Percentiles rank a stretch among this genome's conserved stretches.
Conservation (phyloP, 441 rosid species). For the Gossypium trilobum region DNA sequence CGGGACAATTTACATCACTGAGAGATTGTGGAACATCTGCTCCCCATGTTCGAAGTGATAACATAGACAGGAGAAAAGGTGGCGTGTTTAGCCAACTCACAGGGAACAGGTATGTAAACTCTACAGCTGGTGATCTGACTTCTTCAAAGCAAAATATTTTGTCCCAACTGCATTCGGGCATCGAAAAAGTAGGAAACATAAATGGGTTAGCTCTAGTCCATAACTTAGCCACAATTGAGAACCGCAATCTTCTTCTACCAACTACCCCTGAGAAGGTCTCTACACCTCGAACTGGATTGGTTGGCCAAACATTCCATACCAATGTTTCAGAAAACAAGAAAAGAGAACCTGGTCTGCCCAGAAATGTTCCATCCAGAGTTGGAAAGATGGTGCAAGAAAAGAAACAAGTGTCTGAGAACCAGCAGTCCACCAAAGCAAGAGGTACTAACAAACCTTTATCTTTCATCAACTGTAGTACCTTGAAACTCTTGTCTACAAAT, state of each 20-base stretch:
- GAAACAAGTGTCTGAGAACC: conserved; percentile 18
- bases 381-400: conserved; percentile 28
- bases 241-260: conserved; percentile 26
- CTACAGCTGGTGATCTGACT: conserved; percentile 17
- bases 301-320: conserved; percentile 16
- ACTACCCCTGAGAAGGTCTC: conserved; percentile 27
- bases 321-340: conserved; percentile 26
- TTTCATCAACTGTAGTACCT: conserved; percentile 7
- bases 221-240: conserved; percentile 22
- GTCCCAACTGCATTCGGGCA: conserved; percentile 13
- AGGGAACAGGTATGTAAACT: conserved; percentile 16
- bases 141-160: conserved; percentile 23
- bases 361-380: conserved; percentile 21
- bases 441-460: conserved; percentile 33
- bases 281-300: conserved; percentile 23
- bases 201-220: conserved; percentile 20
- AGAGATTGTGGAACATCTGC: conserved; percentile 17
- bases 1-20: conserved; percentile 21
- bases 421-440: conserved; percentile 28
- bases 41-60: conserved; percentile 17
- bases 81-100: conserved; percentile 9
- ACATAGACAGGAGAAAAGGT: conserved; percentile 10
- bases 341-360: conserved; percentile 20
- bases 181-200: conserved; percentile 23
- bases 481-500: conserved; percentile 14